Base-by-base conservation (phyloP, 805 yeast species). In the Ogataea paradorogensis region DNA sequence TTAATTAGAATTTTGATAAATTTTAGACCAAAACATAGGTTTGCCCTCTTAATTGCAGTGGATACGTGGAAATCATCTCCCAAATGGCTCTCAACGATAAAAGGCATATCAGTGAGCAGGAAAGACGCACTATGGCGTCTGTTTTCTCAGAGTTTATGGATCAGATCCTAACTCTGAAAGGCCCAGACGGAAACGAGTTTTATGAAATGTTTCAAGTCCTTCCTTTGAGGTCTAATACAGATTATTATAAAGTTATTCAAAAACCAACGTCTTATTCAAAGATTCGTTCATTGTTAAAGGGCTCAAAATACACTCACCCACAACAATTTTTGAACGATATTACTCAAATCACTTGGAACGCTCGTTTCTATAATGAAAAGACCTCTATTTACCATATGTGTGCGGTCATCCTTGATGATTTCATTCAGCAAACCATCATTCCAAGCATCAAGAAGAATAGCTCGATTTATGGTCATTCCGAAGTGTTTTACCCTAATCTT, bases 341-440 rank as follows among this genome's bases (percentile, higher is more conserved):
- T 43, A 87, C 83, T 0, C 95, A 86, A 60, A 84, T 91, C 37
- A 76, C 87, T 1, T 87, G 95, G 89, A 91, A 91, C 57, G 96
- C 97, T 3, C 76, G 86, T 45, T 76, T 82, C 33, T 91, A 82
- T 62, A 91, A 91, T 62, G 80, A 79, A 42, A 80, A 79, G 46
- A 80, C 73, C 10, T 78, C 89, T 1, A 67, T 67, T 13, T 82
- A 84, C 38, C 84, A 83, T 62, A 69, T 70, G 16, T 84, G 83
- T 51, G 96, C 89, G 3, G 67, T 70, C 14, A 66, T 78, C 15
- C 61, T 82, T 46, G 82, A 82, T 51, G 59, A 68, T 30, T 79
- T 62, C 55, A 56, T 82, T 33, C 63, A 59, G 39, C 68, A 70
- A 7, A 62, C 61, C 30, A 65, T 70, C 22, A 66, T 83, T 23